Evolutionary conservation across 2,329 filamentous ascomycete genomes (phyloP).

Genomic region (Piedraia hortae): DNA sequence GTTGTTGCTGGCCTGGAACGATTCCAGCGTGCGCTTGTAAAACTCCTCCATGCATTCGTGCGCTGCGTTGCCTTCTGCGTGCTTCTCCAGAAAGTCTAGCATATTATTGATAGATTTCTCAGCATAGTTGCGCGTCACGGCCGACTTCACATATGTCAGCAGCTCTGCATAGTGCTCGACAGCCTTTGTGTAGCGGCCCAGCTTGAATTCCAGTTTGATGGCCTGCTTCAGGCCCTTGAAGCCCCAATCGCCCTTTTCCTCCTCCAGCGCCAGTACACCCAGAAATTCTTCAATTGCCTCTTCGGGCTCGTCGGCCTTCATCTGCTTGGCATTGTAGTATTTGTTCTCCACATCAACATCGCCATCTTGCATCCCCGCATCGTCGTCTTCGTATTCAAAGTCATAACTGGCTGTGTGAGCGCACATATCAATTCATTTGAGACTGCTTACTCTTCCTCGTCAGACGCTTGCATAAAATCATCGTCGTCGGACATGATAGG

Average conservation of each 20-base stretch:
- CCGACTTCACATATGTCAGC: constrained; percentile 87
- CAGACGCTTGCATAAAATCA: constrained; percentile 84
- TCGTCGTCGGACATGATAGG: constrained; percentile 51
- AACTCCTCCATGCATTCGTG: constrained; percentile 77
- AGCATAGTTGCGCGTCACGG: constrained; percentile 91
- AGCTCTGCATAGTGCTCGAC: constrained; percentile 83
- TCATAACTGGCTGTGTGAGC: constrained; percentile 35
- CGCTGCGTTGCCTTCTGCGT: constrained; percentile 40
- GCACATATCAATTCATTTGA: constrained; percentile 1
- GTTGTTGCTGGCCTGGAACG: constrained; percentile 93
- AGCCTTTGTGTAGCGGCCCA: constrained; percentile 68
- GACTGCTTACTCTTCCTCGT: constrained; percentile 45
- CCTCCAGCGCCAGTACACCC: constrained; percentile 56
- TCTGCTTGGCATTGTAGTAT: constrained; percentile 98
- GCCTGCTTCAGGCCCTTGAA: constrained; percentile 97
- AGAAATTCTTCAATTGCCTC: constrained; percentile 81
- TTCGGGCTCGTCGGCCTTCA: constrained; percentile 63
- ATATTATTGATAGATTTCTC: constrained; percentile 99
- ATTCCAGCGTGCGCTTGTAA: constrained; percentile 76
- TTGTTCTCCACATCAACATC: constrained; percentile 97
- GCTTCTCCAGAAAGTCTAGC: constrained; percentile 92
- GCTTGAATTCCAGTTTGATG: constrained; percentile 85
- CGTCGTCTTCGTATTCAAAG: constrained; percentile 90
- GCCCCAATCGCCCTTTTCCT: constrained; percentile 91
- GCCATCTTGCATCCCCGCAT: constrained; percentile 62